phyloP scores from a whole-genome alignment of 148 eudicot species.

The Diospyros kaki region DNA sequence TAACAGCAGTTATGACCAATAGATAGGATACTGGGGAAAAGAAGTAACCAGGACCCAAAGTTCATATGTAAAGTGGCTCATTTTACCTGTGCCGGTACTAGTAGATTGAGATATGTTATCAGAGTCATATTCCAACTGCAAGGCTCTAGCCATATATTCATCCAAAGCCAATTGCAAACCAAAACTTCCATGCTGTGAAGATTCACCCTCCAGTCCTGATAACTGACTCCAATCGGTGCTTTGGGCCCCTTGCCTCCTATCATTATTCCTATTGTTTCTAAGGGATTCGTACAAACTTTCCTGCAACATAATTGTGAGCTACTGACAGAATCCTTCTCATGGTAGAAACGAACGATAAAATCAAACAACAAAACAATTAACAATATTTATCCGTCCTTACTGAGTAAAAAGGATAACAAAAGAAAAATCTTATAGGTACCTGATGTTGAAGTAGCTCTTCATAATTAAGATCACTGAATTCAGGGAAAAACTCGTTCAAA shows the following conservation, averaged over 20 bases:
- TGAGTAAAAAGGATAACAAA: neutral
- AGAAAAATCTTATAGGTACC: conserved; percentile 28
- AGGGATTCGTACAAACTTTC: conserved; percentile 51
- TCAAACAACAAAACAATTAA: neutral
- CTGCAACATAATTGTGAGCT: conserved; percentile 26
- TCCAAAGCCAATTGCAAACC: conserved; percentile 55
- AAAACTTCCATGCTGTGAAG: conserved; percentile 36
- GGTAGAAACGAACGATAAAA: neutral
- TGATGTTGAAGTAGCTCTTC: conserved; percentile 76
- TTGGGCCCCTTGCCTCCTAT: conserved; percentile 22
- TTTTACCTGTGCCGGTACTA: conserved; percentile 36
- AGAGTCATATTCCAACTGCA: conserved; percentile 50
- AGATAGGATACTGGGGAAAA: neutral
- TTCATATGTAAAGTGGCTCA: neutral
- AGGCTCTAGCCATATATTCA: conserved; percentile 77
- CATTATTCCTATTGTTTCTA: conserved; percentile 26
- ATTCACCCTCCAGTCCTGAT: conserved; percentile 38
- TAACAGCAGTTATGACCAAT: neutral
- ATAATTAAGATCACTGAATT: conserved; percentile 40
- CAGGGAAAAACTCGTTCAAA: conserved; percentile 53
- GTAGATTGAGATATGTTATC: conserved; percentile 36
- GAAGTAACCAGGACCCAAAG: neutral
- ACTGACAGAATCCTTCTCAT: conserved; percentile 3
- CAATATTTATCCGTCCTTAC: neutral
- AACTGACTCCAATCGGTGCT: conserved; percentile 31